Evolutionary conservation across 225 moss, liverwort and hornwort genomes (phyloP).

Genomic region (Bryoerythrophyllum caledonicum): DNA sequence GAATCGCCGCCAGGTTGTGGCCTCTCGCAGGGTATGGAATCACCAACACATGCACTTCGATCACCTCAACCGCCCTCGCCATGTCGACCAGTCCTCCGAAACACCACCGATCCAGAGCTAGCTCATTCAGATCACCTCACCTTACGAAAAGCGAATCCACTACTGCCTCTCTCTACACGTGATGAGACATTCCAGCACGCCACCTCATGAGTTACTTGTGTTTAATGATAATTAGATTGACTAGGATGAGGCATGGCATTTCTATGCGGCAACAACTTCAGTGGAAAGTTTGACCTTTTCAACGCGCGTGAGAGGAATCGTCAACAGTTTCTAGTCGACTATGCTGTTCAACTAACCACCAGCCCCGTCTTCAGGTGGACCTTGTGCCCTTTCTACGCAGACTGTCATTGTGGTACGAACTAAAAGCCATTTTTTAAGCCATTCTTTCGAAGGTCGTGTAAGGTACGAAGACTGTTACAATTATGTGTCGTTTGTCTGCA

Average conservation of each 20-base stretch:
- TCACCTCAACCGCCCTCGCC: background rate
- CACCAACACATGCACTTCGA: conserved; percentile 19
- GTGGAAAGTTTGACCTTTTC: background rate
- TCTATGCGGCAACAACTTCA: background rate
- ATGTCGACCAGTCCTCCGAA: background rate
- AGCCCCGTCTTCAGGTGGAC: no score
- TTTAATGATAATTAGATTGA: no score
- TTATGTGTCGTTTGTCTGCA: background rate
- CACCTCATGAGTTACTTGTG: no score
- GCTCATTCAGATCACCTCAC: background rate
- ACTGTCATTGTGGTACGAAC: background rate
- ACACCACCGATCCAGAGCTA: background rate
- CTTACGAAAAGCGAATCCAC: background rate
- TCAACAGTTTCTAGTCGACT: no score
- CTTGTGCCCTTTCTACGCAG: no score
- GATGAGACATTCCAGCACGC: background rate
- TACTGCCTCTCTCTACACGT: no score
- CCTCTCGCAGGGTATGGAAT: conserved; percentile 30
- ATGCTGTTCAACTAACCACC: no score
- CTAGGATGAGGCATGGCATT: background rate
- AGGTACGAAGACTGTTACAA: background rate
- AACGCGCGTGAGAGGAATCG: no score
- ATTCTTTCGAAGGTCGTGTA: no score
- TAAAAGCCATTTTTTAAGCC: background rate
- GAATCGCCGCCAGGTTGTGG: conserved; percentile 17